Evolutionary conservation across 2,329 filamentous ascomycete genomes (phyloP), one percentile per base, ranked within the genome.

Genomic region (Sporothrix protearum): DNA sequence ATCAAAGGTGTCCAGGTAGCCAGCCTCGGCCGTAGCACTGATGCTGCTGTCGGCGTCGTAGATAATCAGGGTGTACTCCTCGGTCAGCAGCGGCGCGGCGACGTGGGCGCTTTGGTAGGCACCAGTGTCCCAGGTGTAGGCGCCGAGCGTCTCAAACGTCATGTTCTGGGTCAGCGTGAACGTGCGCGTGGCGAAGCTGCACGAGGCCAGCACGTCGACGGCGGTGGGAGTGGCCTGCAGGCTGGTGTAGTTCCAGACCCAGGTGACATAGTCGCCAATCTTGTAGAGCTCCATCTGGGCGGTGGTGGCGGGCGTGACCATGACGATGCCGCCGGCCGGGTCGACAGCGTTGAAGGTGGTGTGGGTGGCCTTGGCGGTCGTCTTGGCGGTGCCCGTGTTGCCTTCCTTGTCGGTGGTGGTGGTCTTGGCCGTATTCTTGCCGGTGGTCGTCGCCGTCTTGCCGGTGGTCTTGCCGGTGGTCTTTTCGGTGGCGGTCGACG

Each of bases 201-300:
- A 88, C 74, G 85, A 87, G 45, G 88, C 82, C 71, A 89, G 78
- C 16, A 91, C 81, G 74, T 91, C 87, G 71, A 91, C 77, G 53
- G 87, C 88, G 2, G 86, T 88, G 1, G 89, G 89, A 0, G 82
- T 85, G 33, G 81, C 87, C 71, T 83, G 81, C 39, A 91, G 78
- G 59, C 85, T 85, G 3, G 89, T 91, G 81, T 90, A 91, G 80
- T 90, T 90, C 88, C 88, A 91, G 63, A 80, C 84, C 79, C 86
- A 88, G 16, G 87, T 90, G 57, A 89, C 81, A 59, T 82, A 82
- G 76, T 89, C 84, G 73, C 86, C 85, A 73, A 90, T 87, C 77
- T 87, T 87, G 83, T 87, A 89, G 53, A 88, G 82, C 72, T 84
- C 81, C 10, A 83, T 81, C 33, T 82, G 81, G 12, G 79, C 77